Base-by-base conservation (phyloP, 192 early-diverging fungal species). In the Dissophora ornata region DNA sequence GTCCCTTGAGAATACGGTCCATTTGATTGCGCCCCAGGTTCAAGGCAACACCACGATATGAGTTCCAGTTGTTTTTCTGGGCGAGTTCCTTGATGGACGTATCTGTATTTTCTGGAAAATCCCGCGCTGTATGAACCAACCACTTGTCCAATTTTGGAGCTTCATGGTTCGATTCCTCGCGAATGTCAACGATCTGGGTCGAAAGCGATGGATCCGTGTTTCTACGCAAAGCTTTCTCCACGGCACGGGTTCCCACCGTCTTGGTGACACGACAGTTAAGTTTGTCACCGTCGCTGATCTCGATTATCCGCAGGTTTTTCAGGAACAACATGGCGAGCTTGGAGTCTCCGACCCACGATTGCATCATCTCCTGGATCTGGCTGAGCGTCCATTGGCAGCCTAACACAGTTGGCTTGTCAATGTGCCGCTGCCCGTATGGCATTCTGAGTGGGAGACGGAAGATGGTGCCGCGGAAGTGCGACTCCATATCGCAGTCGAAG, bases 401-500 rank as follows among this genome's bases (percentile, higher is more conserved):
- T 18, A 45, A 16, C 8, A 0, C n/a, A 56, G 22, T 3, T 41
- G 26, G 6, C 19, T 30, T 34, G n/a, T 36, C 18, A 5, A 15
- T 25, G 24, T n/a, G 24, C 19, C 21, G n/a, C 55, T 44, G 36
- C n/a, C 19, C 38, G 13, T 9, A 38, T 38, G 7, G 36, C 19
- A 40, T 46, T 54, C 2, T 18, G 5, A 9, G 45, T 38, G 74
- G 74, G 12, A 79, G 22, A 8, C 74, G 32, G 52, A 79, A 79
- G 1, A 79, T 60, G 1, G 74, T 79, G 21, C 74, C 74, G 1
- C 41, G n/a, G 34, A 79, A 79, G 9, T 62, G 58, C 2, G 53
- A 52, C 32, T 36, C 59, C 64, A 67, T 69, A 7, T 69, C 59
- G 15, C 65, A 79, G 12, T 52, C 66, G 19, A 79, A 62, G 19